A percentile compares a stretch with the other conserved stretches of the same genome.
These are phyloP conservation scores for Yamadazyma buinensis DNA, from an alignment of 1,139 yeast genomes.

Conservation along the genomic window DNA sequence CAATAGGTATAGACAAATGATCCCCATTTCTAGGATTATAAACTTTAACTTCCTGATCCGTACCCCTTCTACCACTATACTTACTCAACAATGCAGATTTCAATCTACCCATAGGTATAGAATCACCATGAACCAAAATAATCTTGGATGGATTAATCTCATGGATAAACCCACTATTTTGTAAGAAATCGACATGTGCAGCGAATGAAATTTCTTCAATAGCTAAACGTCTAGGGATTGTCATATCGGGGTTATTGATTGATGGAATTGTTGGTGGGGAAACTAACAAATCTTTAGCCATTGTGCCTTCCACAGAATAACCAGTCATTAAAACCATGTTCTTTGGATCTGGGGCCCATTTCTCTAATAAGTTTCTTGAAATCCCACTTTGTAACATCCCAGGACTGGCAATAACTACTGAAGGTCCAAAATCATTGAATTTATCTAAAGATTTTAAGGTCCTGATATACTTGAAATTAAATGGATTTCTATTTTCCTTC, in stretches of 20 bases:
- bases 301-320: constrained; percentile 96
- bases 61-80: constrained; percentile 76
- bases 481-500: constrained; percentile 56
- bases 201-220: constrained; percentile 98
- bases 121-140: constrained; percentile 96
- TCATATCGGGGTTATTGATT: constrained; percentile 68
- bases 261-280: constrained; percentile 92
- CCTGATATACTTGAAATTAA: constrained; percentile 81
- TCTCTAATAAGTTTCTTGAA: constrained; percentile 83
- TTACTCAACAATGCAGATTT: constrained; percentile 90
- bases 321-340: constrained; percentile 89
- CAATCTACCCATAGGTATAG: constrained; percentile 95
- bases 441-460: constrained; percentile 76
- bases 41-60: constrained; percentile 88
- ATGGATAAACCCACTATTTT: constrained; percentile 87
- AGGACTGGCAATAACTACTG: constrained; percentile 94
- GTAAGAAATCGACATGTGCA: constrained; percentile 96
- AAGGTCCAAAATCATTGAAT: constrained; percentile 91
- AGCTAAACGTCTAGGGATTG: constrained; percentile 80
- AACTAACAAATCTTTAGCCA: constrained; percentile 85
- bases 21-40: constrained; percentile 93
- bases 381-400: constrained; percentile 98
- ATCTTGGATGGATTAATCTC: constrained; percentile 78
- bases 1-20: constrained; percentile 68
- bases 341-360: constrained; percentile 97